Conservation (phyloP, 2,329 filamentous ascomycete species). For the Bipolaris bicolor region DNA sequence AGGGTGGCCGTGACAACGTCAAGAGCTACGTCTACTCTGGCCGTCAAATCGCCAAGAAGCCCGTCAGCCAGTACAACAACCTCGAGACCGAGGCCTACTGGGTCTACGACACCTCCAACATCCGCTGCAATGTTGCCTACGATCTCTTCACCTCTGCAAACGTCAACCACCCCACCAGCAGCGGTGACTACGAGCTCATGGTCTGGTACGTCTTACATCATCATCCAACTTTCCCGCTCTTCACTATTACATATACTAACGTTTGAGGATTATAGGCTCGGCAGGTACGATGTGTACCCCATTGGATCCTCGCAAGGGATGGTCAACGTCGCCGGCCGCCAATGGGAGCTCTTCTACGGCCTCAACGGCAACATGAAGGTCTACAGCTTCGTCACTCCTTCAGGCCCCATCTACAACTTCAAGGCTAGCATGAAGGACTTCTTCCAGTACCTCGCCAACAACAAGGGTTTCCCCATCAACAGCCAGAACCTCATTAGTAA, state of each 20-base stretch:
- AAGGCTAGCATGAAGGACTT: slow-evolving; percentile 63
- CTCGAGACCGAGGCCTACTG: slow-evolving; percentile 27
- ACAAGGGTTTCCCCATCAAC: slow-evolving; percentile 50
- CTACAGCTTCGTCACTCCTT: slow-evolving; percentile 61
- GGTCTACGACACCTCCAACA: slow-evolving; percentile 26
- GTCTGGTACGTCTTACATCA: slow-evolving; percentile 23
- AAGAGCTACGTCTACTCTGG: slow-evolving; percentile 34
- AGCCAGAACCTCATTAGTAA: slow-evolving; percentile 33
- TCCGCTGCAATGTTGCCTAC: slow-evolving; percentile 35
- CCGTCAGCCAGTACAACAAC: slow-evolving; percentile 27
- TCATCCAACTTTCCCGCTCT: too few species aligned
- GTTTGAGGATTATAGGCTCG: slow-evolving; percentile 15
- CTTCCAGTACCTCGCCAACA: slow-evolving; percentile 60
- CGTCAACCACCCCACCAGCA: slow-evolving; percentile 30
- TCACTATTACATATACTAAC: neutral
- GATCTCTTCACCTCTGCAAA: slow-evolving; percentile 33
- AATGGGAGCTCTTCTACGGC: slow-evolving; percentile 64
- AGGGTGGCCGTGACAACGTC: slow-evolving; percentile 31
- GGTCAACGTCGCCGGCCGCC: slow-evolving; percentile 56
- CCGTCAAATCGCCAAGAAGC: slow-evolving; percentile 24
- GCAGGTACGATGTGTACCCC: slow-evolving; percentile 24
- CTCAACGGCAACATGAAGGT: slow-evolving; percentile 64
- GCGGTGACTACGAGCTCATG: slow-evolving; percentile 36
- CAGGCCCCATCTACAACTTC: slow-evolving; percentile 55
- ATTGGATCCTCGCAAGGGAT: slow-evolving; percentile 26